Conservation (phyloP, 768 basidiomycete species). For the Fomitopsis pulvina region DNA sequence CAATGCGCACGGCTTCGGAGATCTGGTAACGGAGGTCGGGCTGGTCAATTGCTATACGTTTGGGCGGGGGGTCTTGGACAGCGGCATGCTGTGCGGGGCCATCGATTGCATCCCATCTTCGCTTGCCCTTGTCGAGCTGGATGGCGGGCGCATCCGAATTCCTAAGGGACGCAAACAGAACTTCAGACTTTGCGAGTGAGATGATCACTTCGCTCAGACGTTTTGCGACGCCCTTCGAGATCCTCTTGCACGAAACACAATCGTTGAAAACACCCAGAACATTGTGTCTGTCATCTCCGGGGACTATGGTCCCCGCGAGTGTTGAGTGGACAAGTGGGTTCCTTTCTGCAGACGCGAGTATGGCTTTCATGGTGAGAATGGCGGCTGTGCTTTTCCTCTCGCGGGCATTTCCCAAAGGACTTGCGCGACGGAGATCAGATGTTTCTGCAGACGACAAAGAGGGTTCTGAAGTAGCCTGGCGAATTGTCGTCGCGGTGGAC, state of each 20-base stretch:
- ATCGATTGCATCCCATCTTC: constrained; percentile 58
- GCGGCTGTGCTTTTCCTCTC: constrained; percentile 48
- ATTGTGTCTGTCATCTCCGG: constrained; percentile 37
- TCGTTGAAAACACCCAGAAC: constrained; percentile 51
- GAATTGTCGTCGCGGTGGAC: neutral
- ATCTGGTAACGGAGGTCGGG: constrained; percentile 47
- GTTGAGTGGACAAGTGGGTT: constrained; percentile 51
- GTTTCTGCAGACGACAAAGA: constrained; percentile 1
- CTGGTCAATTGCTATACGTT: constrained; percentile 24
- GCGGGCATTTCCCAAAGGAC: constrained; percentile 8
- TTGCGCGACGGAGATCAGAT: constrained; percentile 5
- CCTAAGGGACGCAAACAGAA: constrained; percentile 57
- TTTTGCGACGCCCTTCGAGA: constrained; percentile 48
- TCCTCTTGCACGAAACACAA: constrained; percentile 38
- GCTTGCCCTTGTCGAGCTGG: constrained; percentile 67
- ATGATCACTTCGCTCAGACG: constrained; percentile 58
- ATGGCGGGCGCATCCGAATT: constrained; percentile 57
- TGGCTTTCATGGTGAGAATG: constrained; percentile 56
- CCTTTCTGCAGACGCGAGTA: constrained; percentile 50
- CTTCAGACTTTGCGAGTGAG: constrained; percentile 56
- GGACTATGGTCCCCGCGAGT: constrained; percentile 45
- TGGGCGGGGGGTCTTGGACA: constrained; percentile 20
- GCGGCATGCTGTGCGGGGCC: constrained; percentile 14
- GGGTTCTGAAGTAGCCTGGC: constrained; percentile 2
- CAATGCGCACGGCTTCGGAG: constrained; percentile 50